A percentile compares a stretch with the other conserved stretches of the same genome.
phyloP scores from a whole-genome alignment of 495 filamentous ascomycete genomes.

The Talaromyces wortmannii region DNA sequence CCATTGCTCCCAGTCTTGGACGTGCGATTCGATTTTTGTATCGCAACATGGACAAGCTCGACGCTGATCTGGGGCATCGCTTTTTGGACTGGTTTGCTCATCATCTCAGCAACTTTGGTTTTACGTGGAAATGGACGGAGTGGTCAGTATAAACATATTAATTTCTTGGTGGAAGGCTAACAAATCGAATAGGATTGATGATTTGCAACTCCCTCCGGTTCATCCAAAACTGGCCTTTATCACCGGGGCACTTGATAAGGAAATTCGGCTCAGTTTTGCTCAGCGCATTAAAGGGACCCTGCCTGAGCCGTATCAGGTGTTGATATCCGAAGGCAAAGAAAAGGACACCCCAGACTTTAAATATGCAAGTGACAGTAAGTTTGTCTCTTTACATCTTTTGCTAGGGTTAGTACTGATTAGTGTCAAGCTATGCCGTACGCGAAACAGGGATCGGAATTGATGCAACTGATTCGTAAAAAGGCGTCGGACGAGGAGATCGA shows the following conservation, averaged over 20 bases:
- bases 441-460: conserved; percentile 70
- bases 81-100: conserved; percentile 98
- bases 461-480: conserved; percentile 73
- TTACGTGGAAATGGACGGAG: conserved; percentile 99
- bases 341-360: conserved; percentile 94
- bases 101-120: conserved; percentile 97
- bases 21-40: conserved; percentile 92
- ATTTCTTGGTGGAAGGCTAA: conserved; percentile 3
- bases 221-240: conserved; percentile 94
- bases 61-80: conserved; percentile 77
- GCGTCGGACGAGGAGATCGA: conserved; percentile 77
- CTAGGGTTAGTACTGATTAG: too few relatives aligned
- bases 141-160: conserved; percentile 49
- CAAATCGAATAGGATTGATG: conserved; percentile 54
- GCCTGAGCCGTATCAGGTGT: conserved; percentile 71
- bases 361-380: conserved; percentile 71
- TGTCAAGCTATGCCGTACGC: conserved; percentile 68
- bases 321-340: conserved; percentile 84
- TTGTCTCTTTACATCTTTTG: background rate
- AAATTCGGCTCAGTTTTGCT: conserved; percentile 93
- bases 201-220: conserved; percentile 66
- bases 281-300: conserved; percentile 93
- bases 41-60: conserved; percentile 68
- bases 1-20: conserved; percentile 91
- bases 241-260: conserved; percentile 83